phyloP scores from a whole-genome alignment of 2,329 filamentous ascomycete genomes.

The Thielaviopsis musarum region DNA sequence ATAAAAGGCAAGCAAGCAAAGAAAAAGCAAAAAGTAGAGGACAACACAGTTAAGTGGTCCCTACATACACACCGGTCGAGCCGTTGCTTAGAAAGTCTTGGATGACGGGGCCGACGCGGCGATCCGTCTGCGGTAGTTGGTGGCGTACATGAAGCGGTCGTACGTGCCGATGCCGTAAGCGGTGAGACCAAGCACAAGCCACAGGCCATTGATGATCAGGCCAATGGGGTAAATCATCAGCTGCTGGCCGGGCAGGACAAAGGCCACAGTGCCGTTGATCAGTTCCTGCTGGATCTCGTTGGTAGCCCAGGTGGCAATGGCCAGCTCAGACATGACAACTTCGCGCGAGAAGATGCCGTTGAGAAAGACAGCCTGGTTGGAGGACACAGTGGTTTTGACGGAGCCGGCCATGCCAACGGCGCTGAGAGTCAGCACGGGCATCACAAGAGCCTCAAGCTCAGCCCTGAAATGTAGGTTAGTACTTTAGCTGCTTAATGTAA shows the following conservation, averaged over 20 bases:
- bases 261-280: conserved; percentile 38
- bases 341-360: conserved; percentile 50
- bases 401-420: conserved; percentile 35
- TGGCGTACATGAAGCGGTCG: conserved; percentile 47
- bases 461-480: conserved; percentile 24
- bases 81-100: conserved; percentile 8
- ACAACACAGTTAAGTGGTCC: conserved; percentile 34
- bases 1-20: neutral
- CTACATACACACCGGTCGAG: conserved; percentile 25
- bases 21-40: neutral
- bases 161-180: conserved; percentile 49
- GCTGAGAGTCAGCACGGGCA: conserved; percentile 50
- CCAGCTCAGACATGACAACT: conserved; percentile 33
- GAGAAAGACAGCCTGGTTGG: conserved; percentile 55
- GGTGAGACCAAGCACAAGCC: conserved; percentile 38
- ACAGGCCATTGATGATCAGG: conserved; percentile 46
- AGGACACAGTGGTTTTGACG: conserved; percentile 47
- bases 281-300: conserved; percentile 28
- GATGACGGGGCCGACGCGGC: neutral
- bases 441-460: conserved; percentile 43
- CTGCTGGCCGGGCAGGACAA: conserved; percentile 51
- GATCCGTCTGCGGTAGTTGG: conserved; percentile 30
- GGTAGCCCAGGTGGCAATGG: conserved; percentile 32
- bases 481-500: conserved; percentile 9
- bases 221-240: conserved; percentile 56